Conservation (phyloP, 164 flowering plant genomes). For the Stephania japonica region DNA sequence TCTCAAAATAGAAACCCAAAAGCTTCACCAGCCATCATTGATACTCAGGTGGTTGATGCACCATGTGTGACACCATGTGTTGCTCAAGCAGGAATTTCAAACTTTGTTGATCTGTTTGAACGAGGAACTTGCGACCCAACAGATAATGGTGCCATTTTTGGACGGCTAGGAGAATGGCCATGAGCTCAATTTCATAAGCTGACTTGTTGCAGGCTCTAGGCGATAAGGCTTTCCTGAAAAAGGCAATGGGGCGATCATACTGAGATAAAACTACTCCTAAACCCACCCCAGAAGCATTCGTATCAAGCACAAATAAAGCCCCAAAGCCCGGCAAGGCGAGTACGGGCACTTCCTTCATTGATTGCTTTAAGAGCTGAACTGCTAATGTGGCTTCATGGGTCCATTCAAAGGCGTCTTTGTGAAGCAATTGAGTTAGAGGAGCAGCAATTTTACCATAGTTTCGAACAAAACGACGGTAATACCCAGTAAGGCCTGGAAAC, state of each 20-base stretch:
- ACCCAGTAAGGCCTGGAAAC: neutral
- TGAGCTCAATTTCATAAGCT: neutral
- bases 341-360: neutral
- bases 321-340: neutral
- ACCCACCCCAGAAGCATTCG: neutral
- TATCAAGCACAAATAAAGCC: neutral
- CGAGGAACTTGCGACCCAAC: neutral
- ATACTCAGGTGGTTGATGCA: too few species aligned
- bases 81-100: conserved; percentile 1
- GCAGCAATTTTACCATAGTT: neutral
- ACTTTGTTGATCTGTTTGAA: neutral
- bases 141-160: neutral
- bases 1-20: conserved; percentile 5
- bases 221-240: neutral
- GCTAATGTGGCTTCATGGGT: neutral
- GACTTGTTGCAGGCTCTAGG: neutral
- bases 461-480: neutral
- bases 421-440: too few species aligned
- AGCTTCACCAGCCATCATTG: conserved; percentile 7
- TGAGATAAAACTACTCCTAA: neutral
- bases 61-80: neutral
- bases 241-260: neutral
- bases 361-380: neutral
- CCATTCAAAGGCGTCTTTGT: neutral
- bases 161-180: neutral